phyloP scores from a whole-genome alignment of 495 filamentous ascomycete genomes.

The Neurospora sp. region DNA sequence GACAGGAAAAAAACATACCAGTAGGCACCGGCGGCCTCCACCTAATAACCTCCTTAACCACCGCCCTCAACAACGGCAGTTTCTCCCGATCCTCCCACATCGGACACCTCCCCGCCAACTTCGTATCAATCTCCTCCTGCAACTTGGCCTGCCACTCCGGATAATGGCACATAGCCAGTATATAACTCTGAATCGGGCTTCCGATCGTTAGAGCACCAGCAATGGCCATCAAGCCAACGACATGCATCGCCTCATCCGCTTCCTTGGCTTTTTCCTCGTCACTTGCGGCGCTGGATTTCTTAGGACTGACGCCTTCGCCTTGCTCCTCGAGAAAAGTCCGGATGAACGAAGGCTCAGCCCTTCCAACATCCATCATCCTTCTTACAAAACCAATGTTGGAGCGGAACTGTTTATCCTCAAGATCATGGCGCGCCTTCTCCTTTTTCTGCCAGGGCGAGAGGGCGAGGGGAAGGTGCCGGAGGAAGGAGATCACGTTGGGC shows the following conservation, averaged over 20 bases:
- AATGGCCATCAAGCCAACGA: constrained; percentile 40
- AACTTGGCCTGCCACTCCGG: constrained; percentile 44
- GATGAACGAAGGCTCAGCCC: constrained; percentile 30
- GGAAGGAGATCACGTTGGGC: constrained; percentile 37
- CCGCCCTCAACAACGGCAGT: constrained; percentile 41
- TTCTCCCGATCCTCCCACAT: constrained; percentile 35
- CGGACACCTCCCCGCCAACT: constrained; percentile 38
- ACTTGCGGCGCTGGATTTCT: constrained; percentile 1
- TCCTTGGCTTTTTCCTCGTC: constrained; percentile 9
- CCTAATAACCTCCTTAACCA: constrained; percentile 51
- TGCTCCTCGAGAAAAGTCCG: constrained; percentile 32
- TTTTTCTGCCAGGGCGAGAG: constrained; percentile 45
- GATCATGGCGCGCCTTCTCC: constrained; percentile 29
- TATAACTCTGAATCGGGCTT: constrained; percentile 44
- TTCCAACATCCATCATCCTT: constrained; percentile 13
- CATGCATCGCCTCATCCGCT: constrained; percentile 29
- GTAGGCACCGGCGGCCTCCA: constrained; percentile 49
- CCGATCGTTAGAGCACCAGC: constrained; percentile 39
- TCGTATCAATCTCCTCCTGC: constrained; percentile 45
- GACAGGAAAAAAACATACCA: constrained; percentile 17
- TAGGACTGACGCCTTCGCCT: not conserved
- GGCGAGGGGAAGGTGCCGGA: constrained; percentile 32
- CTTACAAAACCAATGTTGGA: constrained; percentile 34
- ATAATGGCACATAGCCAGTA: constrained; percentile 51
- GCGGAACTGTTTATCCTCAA: constrained; percentile 28